Evolutionary conservation across 148 eudicot species (phyloP).

Genomic region (Fagopyrum tataricum): DNA sequence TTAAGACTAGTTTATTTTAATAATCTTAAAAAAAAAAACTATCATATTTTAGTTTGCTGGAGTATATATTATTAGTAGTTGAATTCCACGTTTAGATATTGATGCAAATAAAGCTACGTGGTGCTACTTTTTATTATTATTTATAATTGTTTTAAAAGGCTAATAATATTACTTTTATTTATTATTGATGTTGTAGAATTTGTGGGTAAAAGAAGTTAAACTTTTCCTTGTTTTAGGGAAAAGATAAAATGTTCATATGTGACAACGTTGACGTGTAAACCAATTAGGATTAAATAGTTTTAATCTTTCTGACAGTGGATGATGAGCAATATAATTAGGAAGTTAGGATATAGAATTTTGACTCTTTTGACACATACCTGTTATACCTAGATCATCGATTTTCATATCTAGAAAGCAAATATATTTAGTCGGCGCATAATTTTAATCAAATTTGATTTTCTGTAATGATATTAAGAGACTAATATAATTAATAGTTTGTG

Average conservation of each 20-base stretch:
- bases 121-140: background rate
- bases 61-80: too few relatives aligned
- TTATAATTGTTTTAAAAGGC: background rate
- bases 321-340: constrained; percentile 1
- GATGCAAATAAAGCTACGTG: background rate
- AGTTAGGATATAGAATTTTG: background rate
- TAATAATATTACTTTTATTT: background rate
- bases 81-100: background rate
- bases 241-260: background rate
- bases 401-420: background rate
- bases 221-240: constrained; percentile 6
- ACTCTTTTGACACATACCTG: background rate
- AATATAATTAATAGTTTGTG: too few relatives aligned
- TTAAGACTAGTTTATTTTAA: too few relatives aligned
- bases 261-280: constrained; percentile 1
- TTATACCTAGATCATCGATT: background rate
- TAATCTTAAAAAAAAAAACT: too few relatives aligned
- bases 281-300: background rate
- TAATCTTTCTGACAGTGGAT: constrained; percentile 4
- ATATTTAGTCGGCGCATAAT: background rate
- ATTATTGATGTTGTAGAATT: background rate
- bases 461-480: too few relatives aligned
- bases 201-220: background rate
- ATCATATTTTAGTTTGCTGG: too few relatives aligned
- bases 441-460: background rate